Evolutionary conservation across 2,329 filamentous ascomycete genomes (phyloP), one percentile per base, ranked within the genome.

Genomic region (Colletotrichum plurivorum): DNA sequence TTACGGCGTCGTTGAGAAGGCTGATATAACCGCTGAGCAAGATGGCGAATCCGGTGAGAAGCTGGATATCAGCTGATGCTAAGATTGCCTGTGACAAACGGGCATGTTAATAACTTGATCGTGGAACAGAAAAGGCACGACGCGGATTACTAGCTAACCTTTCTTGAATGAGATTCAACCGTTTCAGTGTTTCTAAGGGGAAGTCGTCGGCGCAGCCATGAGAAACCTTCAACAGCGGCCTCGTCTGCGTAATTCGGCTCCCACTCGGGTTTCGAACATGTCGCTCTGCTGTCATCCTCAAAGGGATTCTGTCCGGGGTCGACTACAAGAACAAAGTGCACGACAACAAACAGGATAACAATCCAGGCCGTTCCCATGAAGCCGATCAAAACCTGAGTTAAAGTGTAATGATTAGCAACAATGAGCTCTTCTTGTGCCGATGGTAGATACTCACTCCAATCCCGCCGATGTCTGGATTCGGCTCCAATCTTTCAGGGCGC

Each of bases 351-450:
- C 0, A 56, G 13, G 1, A 45, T 0, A 8, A 43, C 31, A 3
- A 56, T 22, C 54, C 54, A 56, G 13, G 54, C 36, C 0, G 54
- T 56, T 18, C 54, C 36, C 15, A 56, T 20, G 18, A 56, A 56
- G 12, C 31, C 31, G 18, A 45, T 22, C 36, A 25, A n/a, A 1
- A 43, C 31, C 36, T 56, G 20, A 2, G 16, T 39, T 8, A 39
- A 12, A 39, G 6, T 8, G 36, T 39, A 13, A 5, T 39, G 9
- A 39, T 3, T 5, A 2, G 3, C 36, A 13, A 39, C 13, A 57
- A n/a, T 15, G 13, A 9, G 53, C 2, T n/a, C n/a, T n/a, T n/a
- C n/a, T n/a, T n/a, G 20, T 22, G 20, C 2, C 20, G 20, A 22
- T 2, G 20, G 2, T 22, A 22, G 3, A 3, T 22, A 22, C 20